A percentile compares a stretch with the other conserved stretches of the same genome.
Conservation (phyloP, 495 filamentous ascomycete species). For the Choiromyces venosus region DNA sequence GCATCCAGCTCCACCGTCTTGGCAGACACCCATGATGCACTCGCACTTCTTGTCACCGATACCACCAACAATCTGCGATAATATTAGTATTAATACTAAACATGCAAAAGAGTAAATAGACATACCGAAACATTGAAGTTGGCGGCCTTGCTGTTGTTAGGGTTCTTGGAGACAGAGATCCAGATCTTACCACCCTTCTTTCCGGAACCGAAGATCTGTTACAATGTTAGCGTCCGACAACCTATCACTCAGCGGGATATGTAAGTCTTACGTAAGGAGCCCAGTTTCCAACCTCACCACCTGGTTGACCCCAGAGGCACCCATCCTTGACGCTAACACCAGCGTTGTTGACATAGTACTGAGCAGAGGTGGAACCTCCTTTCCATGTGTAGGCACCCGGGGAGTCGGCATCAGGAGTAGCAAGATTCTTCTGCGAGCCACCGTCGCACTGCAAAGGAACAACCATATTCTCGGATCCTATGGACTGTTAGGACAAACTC, state of each 20-base stretch:
- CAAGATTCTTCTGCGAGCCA: slow-evolving; percentile 56
- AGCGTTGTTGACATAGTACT: slow-evolving; percentile 92
- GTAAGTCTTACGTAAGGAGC: slow-evolving; percentile 56
- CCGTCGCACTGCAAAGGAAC: slow-evolving; percentile 61
- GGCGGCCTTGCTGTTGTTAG: slow-evolving; percentile 54
- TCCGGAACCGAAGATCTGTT: slow-evolving; percentile 71
- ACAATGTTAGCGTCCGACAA: slow-evolving; percentile 1
- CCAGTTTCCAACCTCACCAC: slow-evolving; percentile 66
- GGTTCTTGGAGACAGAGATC: slow-evolving; percentile 70
- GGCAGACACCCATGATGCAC: slow-evolving; percentile 51
- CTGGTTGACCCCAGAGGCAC: slow-evolving; percentile 66
- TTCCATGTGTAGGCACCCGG: slow-evolving; percentile 67
- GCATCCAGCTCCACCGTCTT: slow-evolving; percentile 16
- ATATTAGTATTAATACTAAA: neutral
- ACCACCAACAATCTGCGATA: slow-evolving; percentile 47
- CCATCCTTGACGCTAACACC: slow-evolving; percentile 62
- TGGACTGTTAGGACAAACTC: slow-evolving; percentile 18
- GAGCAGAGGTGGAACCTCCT: slow-evolving; percentile 70
- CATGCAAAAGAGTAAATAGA: no score
- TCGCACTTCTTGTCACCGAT: slow-evolving; percentile 66
- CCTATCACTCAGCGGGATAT: neutral
- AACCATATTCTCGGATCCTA: slow-evolving; percentile 71
- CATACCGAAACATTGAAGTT: slow-evolving; percentile 47
- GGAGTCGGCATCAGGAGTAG: slow-evolving; percentile 61
- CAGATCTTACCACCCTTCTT: slow-evolving; percentile 61